Percentiles rank a stretch among this genome's conserved stretches.
phyloP scores from a whole-genome alignment of 2,329 filamentous ascomycete species.

The Pseudocercospora cruenta region DNA sequence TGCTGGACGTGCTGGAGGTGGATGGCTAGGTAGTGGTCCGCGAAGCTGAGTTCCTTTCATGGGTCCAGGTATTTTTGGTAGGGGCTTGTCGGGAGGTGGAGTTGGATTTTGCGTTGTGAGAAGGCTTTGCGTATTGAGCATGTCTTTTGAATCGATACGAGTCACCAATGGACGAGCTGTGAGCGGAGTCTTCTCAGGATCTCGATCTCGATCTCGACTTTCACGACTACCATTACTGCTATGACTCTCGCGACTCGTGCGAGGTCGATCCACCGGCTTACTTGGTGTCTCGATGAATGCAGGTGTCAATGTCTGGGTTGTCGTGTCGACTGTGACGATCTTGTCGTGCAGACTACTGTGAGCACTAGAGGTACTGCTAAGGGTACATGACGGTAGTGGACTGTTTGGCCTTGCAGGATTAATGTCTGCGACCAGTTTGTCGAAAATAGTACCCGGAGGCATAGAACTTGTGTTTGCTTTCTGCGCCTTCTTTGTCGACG shows the following conservation, averaged over 20 bases:
- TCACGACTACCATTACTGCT: neutral
- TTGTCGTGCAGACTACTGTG: neutral
- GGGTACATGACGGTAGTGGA: neutral
- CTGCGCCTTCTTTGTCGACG: neutral
- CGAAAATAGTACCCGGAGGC: neutral
- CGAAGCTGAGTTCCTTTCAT: neutral
- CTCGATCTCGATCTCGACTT: neutral
- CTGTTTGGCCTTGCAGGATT: slow-evolving; percentile 1
- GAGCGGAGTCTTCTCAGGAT: neutral
- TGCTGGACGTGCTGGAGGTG: neutral
- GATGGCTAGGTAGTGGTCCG: neutral
- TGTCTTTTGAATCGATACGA: neutral
- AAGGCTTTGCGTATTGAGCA: slow-evolving; percentile 1
- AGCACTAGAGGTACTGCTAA: neutral
- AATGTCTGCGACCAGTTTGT: neutral
- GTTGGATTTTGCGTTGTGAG: neutral
- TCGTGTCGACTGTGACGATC: neutral
- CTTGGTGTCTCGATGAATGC: neutral
- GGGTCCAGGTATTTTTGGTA: neutral
- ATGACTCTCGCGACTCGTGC: neutral
- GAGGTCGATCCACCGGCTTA: neutral
- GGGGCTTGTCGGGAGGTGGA: neutral
- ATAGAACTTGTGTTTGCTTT: neutral
- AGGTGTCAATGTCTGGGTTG: neutral
- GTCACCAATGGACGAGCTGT: neutral